These are phyloP conservation scores for Aspergillus heteromorphus DNA, from an alignment of 495 filamentous ascomycete genomes.

Conservation along the genomic window DNA sequence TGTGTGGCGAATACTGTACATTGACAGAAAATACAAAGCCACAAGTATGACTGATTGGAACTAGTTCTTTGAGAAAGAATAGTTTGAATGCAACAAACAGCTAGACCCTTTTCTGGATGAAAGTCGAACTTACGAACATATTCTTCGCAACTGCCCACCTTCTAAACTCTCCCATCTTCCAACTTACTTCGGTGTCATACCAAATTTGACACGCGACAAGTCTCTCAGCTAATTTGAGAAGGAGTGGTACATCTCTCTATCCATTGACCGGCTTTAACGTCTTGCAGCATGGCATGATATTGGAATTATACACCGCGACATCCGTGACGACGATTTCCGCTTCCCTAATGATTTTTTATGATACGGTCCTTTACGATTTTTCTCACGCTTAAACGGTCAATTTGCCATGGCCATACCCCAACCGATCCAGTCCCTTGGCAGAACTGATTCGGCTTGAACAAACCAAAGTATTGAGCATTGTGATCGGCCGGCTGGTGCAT, in stretches of 20 bases:
- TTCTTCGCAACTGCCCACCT: neutral
- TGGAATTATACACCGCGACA: constrained; percentile 15
- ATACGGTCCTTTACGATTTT: constrained; percentile 19
- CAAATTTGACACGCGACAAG: neutral
- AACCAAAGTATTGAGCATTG: neutral
- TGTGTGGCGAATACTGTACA: neutral
- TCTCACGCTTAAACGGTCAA: constrained; percentile 12
- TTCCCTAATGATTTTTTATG: constrained; percentile 13
- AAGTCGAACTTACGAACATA: constrained; percentile 7
- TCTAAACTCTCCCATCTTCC: constrained; percentile 1
- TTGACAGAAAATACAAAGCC: neutral
- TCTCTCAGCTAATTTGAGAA: constrained; percentile 11
- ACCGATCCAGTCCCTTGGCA: neutral
- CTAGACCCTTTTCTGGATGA: constrained; percentile 7
- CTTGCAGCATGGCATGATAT: constrained; percentile 12
- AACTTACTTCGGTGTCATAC: constrained; percentile 1
- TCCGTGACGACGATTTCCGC: constrained; percentile 14
- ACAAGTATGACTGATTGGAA: neutral
- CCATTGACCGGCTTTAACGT: constrained; percentile 14
- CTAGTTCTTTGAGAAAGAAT: neutral
- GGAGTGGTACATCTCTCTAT: constrained; percentile 14
- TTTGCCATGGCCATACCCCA: neutral
- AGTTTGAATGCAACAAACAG: neutral
- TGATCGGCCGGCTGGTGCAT: neutral
- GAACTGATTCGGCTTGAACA: neutral